phyloP scores from a whole-genome alignment of 805 yeast genomes.

The Candida hispaniensis region DNA sequence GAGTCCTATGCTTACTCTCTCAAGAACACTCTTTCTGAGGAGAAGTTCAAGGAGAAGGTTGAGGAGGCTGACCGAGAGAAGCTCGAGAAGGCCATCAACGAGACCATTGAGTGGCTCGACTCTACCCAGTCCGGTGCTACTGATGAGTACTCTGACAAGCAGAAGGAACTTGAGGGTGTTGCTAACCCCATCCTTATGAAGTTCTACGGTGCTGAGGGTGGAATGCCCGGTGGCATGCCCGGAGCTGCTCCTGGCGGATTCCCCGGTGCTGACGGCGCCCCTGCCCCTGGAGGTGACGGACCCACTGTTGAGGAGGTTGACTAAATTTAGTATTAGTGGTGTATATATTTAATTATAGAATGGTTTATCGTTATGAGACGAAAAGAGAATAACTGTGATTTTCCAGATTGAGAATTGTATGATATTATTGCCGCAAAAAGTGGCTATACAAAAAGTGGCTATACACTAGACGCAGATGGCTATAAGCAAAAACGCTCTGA shows the following conservation, averaged over 20 bases:
- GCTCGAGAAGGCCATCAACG: constrained; percentile 70
- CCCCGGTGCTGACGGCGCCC: constrained; percentile 53
- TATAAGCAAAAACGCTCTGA: no score
- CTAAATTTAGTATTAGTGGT: constrained; percentile 17
- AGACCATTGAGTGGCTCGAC: constrained; percentile 86
- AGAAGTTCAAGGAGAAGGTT: constrained; percentile 66
- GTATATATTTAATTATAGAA: constrained; percentile 16
- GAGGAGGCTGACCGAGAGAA: constrained; percentile 57
- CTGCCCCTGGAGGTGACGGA: constrained; percentile 47
- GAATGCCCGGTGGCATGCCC: constrained; percentile 66
- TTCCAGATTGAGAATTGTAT: no score
- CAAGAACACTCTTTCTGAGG: constrained; percentile 71
- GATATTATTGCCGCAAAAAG: no score
- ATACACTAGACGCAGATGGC: no score
- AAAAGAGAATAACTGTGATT: no score
- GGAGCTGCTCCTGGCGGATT: constrained; percentile 62
- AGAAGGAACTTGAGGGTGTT: constrained; percentile 88
- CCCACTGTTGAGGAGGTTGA: constrained; percentile 49
- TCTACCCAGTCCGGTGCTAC: constrained; percentile 83
- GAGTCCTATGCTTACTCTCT: constrained; percentile 92
- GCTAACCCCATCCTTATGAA: constrained; percentile 96
- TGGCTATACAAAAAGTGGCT: no score
- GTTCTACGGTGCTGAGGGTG: constrained; percentile 87
- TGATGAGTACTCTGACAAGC: constrained; percentile 85
- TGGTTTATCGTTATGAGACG: constrained; percentile 2